A percentile compares a stretch with the other conserved stretches of the same genome.
These are phyloP conservation scores for Phytophthora colocasiae DNA, from an alignment of 352 stramenopile genomes.

Conservation along the genomic window DNA sequence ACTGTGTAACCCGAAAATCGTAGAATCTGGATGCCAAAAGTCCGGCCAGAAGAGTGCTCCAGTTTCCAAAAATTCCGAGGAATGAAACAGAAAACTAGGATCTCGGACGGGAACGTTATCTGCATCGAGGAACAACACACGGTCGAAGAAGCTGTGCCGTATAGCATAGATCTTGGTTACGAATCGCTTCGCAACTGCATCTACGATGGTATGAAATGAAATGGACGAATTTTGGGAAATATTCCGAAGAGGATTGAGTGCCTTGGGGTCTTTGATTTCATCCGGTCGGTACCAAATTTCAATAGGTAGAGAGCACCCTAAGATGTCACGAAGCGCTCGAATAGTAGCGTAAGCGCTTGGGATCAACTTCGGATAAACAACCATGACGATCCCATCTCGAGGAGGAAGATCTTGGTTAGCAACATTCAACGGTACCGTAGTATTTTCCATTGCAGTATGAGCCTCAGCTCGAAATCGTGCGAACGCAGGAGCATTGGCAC, in stretches of 20 bases:
- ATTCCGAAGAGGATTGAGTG: conserved; percentile 22
- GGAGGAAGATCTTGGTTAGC: neutral
- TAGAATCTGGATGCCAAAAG: conserved; percentile 34
- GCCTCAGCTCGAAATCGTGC: conserved; percentile 39
- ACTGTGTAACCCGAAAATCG: conserved; percentile 37
- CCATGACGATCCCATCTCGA: conserved; percentile 54
- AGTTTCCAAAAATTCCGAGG: conserved; percentile 9
- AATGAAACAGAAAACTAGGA: conserved; percentile 59
- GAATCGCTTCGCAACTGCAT: conserved; percentile 46
- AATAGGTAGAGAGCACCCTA: conserved; percentile 53
- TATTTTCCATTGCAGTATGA: conserved; percentile 9
- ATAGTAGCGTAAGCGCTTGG: conserved; percentile 37
- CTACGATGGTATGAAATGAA: conserved; percentile 30
- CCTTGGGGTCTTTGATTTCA: conserved; percentile 32
- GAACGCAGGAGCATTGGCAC: conserved; percentile 49
- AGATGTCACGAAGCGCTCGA: conserved; percentile 32
- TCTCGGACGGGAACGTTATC: conserved; percentile 60
- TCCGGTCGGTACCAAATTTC: conserved; percentile 64
- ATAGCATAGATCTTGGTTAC: conserved; percentile 61
- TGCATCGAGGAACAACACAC: conserved; percentile 61
- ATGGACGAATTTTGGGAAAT: conserved; percentile 22
- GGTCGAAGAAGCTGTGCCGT: conserved; percentile 43
- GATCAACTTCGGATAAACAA: conserved; percentile 59
- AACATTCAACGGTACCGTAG: neutral
- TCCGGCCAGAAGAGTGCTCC: conserved; percentile 35